Percentiles rank a stretch among this genome's conserved stretches.
phyloP scores from a whole-genome alignment of 805 yeast species.

The Kluyveromyces siamensis region DNA sequence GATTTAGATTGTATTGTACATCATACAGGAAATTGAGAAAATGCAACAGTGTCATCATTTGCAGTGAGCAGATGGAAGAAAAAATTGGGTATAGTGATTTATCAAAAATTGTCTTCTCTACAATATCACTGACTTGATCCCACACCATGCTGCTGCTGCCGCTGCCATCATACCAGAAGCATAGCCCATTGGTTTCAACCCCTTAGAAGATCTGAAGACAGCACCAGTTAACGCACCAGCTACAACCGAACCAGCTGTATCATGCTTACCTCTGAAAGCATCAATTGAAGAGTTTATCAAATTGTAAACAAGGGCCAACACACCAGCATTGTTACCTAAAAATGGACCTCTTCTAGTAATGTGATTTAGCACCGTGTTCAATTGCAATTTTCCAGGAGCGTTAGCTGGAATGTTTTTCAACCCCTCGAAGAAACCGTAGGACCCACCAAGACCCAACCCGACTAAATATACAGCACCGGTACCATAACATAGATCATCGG shows the following conservation, averaged over 20 bases:
- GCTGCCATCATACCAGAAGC: constrained; percentile 79
- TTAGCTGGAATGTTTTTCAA: constrained; percentile 63
- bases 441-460: constrained; percentile 85
- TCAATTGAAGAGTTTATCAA: constrained; percentile 74
- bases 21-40: constrained; percentile 1
- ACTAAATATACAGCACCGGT: constrained; percentile 88
- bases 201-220: constrained; percentile 75
- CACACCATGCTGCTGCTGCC: constrained; percentile 92
- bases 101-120: not conserved
- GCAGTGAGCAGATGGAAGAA: not conserved
- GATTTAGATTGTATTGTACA: constrained; percentile 1
- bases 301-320: constrained; percentile 82
- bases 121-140: constrained; percentile 41
- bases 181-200: constrained; percentile 79
- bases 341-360: constrained; percentile 94
- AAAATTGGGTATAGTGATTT: not conserved
- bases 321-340: constrained; percentile 92
- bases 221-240: constrained; percentile 95
- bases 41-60: constrained; percentile 1
- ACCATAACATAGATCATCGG: constrained; percentile 95
- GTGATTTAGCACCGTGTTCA: constrained; percentile 85
- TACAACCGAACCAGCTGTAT: constrained; percentile 68
- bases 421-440: constrained; percentile 84
- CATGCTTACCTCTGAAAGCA: constrained; percentile 79
- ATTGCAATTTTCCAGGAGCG: constrained; percentile 70